Conservation (phyloP, 2,329 filamentous ascomycete species). For the Cercospora berteroae region DNA sequence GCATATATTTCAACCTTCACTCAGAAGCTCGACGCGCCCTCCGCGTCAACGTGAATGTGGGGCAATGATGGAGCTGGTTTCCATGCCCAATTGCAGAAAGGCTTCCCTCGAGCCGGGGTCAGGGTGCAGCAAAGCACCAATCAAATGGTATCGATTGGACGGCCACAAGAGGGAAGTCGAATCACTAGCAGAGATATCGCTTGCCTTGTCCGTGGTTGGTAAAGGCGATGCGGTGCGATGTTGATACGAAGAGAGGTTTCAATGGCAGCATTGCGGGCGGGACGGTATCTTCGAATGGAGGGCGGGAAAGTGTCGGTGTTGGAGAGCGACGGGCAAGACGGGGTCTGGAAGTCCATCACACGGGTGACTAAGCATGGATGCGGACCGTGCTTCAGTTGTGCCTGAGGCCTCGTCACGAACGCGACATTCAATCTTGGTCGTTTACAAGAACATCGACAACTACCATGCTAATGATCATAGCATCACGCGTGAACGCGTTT, state of each 20-base stretch:
- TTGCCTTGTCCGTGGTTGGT: constrained; percentile 3
- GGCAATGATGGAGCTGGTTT: constrained; percentile 11
- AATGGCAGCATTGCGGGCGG: constrained; percentile 4
- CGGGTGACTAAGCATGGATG: neutral
- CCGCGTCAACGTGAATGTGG: constrained; percentile 8
- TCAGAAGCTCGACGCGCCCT: neutral
- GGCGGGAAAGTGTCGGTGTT: neutral
- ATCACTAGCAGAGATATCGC: constrained; percentile 5
- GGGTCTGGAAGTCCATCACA: neutral
- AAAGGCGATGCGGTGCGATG: neutral
- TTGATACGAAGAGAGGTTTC: neutral
- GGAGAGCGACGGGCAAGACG: neutral
- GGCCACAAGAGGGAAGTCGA: constrained; percentile 5
- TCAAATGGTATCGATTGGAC: neutral
- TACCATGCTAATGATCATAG: neutral
- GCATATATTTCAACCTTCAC: constrained; percentile 1
- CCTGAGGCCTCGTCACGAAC: neutral
- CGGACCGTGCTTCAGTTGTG: neutral
- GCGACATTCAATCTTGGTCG: neutral
- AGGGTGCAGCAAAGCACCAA: neutral
- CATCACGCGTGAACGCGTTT: neutral
- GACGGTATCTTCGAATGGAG: neutral
- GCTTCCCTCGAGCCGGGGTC: constrained; percentile 1
- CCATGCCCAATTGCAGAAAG: constrained; percentile 14
- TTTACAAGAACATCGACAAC: neutral